These are phyloP conservation scores for Myxozyma sirexii DNA, from an alignment of 805 yeast species.

Conservation along the genomic window DNA sequence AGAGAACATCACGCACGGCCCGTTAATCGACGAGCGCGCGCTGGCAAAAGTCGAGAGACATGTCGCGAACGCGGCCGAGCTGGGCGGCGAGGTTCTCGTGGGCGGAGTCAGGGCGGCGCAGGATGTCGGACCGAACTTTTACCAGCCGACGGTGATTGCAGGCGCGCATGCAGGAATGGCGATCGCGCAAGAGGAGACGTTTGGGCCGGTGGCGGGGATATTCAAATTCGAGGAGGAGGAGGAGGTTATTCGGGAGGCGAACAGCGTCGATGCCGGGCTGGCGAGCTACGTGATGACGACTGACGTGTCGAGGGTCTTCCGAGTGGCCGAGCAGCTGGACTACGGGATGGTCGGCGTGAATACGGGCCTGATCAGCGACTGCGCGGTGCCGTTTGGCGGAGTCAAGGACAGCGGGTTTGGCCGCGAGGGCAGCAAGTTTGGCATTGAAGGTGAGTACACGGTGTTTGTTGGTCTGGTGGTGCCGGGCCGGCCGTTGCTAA, in stretches of 20 bases:
- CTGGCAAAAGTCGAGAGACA: conserved; percentile 63
- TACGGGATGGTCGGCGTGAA: conserved; percentile 84
- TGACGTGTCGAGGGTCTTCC: conserved; percentile 56
- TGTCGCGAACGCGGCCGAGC: conserved; percentile 63
- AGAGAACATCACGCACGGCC: conserved; percentile 69
- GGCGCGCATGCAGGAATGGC: conserved; percentile 60
- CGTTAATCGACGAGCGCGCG: conserved; percentile 66
- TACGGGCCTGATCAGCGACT: conserved; percentile 68
- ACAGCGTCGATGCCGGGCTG: conserved; percentile 69
- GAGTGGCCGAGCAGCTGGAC: conserved; percentile 67
- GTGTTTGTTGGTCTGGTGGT: not conserved
- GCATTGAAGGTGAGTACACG: conserved; percentile 54
- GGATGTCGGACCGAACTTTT: conserved; percentile 65
- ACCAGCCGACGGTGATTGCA: conserved; percentile 67
- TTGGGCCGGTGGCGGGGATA: conserved; percentile 78
- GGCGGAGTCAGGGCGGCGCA: conserved; percentile 58
- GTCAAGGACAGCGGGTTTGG: conserved; percentile 70
- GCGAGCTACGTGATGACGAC: conserved; percentile 74
- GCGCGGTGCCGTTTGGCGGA: conserved; percentile 59
- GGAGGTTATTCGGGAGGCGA: conserved; percentile 64
- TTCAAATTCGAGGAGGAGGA: conserved; percentile 65
- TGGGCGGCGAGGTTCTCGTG: conserved; percentile 63
- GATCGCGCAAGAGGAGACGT: conserved; percentile 71
- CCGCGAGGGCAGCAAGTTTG: conserved; percentile 66
- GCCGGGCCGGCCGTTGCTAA: not conserved